phyloP scores from a whole-genome alignment of 148 eudicot species.

The Persicaria maculosa region DNA sequence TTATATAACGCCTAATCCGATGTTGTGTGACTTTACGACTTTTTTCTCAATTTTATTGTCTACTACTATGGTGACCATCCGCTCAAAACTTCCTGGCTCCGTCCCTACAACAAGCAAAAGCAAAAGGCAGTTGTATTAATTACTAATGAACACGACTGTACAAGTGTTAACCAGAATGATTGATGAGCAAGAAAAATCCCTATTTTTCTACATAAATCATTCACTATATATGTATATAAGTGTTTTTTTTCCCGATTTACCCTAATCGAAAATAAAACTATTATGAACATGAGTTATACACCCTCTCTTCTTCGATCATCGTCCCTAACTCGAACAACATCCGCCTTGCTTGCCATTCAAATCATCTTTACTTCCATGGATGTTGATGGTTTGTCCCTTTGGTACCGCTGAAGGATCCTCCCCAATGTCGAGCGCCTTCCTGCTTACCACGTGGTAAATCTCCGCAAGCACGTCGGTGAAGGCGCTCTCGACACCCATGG shows the following conservation, averaged over 20 bases:
- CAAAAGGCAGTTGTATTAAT: background rate
- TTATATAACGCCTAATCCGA: too few species aligned
- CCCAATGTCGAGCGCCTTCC: conserved; percentile 68
- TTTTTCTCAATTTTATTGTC: too few species aligned
- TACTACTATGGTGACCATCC: too few species aligned
- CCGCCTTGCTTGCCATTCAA: conserved; percentile 63
- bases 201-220: background rate
- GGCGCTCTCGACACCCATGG: conserved; percentile 70
- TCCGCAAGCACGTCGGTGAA: conserved; percentile 69
- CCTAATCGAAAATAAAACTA: background rate
- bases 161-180: background rate
- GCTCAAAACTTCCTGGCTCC: too few species aligned
- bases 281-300: background rate
- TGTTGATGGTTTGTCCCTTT: conserved; percentile 68
- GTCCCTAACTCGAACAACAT: conserved; percentile 53
- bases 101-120: too few species aligned
- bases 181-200: background rate
- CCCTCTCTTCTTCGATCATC: background rate
- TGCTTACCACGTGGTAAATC: conserved; percentile 62
- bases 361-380: conserved; percentile 49
- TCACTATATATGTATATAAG: background rate
- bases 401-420: conserved; percentile 60
- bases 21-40: too few species aligned
- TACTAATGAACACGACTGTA: background rate
- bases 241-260: too few species aligned